These are phyloP conservation scores for Coemansia pectinata DNA, from an alignment of 192 early-diverging fungal genomes.

Conservation along the genomic window DNA sequence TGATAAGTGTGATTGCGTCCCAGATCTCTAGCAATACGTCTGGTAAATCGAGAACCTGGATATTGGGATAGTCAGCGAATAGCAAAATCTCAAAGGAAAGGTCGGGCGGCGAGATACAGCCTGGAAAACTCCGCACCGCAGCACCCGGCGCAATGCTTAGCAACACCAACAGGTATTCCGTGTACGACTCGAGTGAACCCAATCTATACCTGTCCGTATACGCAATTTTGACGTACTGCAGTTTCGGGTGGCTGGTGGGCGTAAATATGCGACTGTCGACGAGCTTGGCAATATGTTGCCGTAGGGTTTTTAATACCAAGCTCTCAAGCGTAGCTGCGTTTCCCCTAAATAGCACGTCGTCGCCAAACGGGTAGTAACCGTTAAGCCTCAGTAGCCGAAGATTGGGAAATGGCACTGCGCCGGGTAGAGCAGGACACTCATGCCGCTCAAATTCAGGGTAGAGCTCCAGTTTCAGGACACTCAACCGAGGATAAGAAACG, in stretches of 20 bases:
- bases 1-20: not conserved
- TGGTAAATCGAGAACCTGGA: not conserved
- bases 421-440: not conserved
- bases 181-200: not conserved
- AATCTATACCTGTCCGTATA: not conserved
- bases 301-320: not conserved
- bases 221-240: not conserved
- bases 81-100: not conserved
- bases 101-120: not conserved
- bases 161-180: not conserved
- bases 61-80: not conserved
- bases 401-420: not conserved
- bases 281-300: not conserved
- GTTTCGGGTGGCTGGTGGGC: not conserved
- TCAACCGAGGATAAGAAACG: not conserved
- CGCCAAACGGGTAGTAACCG: not conserved
- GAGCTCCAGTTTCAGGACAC: not conserved
- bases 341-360: not conserved
- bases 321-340: not conserved
- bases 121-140: not conserved
- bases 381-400: not conserved
- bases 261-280: not conserved
- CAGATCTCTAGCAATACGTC: not conserved
- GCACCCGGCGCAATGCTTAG: not conserved
- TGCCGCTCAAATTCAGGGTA: too few relatives aligned